A percentile compares a stretch with the other conserved stretches of the same genome.
Conservation (phyloP, 768 basidiomycete genomes). For the Podaxis sp. region DNA sequence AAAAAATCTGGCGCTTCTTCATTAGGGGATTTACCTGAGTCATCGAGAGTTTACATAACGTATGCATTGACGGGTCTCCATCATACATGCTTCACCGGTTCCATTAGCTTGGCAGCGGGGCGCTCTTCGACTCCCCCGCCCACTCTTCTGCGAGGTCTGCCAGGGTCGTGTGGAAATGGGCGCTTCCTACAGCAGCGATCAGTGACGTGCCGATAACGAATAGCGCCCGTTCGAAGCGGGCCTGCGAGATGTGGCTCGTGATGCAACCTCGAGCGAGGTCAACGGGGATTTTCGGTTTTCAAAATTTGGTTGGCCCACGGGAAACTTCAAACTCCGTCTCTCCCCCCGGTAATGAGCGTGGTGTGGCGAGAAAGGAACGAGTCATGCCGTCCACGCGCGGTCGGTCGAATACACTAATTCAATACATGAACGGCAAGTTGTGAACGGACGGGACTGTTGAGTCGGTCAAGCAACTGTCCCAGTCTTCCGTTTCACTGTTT, state of each 20-base stretch:
- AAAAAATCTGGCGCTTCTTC: background rate
- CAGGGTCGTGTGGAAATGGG: background rate
- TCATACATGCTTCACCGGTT: background rate
- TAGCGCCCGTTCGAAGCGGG: background rate
- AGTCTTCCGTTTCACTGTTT: conserved; percentile 3
- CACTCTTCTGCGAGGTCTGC: background rate
- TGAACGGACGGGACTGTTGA: background rate
- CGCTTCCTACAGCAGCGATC: background rate
- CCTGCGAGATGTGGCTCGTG: background rate
- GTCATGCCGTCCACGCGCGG: background rate
- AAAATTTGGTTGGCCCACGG: background rate
- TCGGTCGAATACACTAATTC: background rate
- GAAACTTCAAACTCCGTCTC: background rate
- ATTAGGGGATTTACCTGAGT: background rate
- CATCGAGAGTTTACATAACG: background rate
- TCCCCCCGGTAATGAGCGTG: background rate
- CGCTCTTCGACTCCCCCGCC: background rate
- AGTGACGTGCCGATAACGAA: background rate
- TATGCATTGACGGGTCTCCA: background rate
- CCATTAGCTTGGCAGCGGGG: background rate
- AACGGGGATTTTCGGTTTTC: background rate
- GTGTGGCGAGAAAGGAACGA: background rate
- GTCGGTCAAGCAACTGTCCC: background rate
- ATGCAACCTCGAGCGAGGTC: background rate
- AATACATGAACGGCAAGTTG: background rate